These are phyloP conservation scores for Sporisorium iseilematis-ciliati DNA, from an alignment of 1,284 basidiomycete species.

Conservation along the genomic window DNA sequence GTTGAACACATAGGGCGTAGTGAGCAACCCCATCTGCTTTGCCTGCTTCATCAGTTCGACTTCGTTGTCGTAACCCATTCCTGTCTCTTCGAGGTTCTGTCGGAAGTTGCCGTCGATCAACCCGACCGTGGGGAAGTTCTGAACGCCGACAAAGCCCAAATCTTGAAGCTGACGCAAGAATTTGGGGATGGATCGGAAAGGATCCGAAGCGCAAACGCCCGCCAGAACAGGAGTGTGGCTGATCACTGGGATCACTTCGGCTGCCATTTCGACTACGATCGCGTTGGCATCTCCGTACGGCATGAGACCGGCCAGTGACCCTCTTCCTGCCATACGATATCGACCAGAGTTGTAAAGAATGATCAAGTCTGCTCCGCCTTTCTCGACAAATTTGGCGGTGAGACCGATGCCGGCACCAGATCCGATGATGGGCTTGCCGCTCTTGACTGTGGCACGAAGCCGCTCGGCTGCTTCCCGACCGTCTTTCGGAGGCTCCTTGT, in stretches of 20 bases:
- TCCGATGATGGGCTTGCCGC: conserved; percentile 45
- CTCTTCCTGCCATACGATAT: conserved; percentile 48
- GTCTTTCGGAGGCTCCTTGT: conserved; percentile 31
- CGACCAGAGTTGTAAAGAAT: conserved; percentile 51
- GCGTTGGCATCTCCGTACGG: conserved; percentile 53
- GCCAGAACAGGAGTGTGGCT: conserved; percentile 47
- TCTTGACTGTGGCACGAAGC: conserved; percentile 27
- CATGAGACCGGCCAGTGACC: conserved; percentile 46
- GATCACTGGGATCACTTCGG: conserved; percentile 44
- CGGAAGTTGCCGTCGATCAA: conserved; percentile 52
- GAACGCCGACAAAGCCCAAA: conserved; percentile 45
- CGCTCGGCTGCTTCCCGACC: conserved; percentile 38
- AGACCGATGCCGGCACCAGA: conserved; percentile 52
- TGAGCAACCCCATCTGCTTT: conserved; percentile 38
- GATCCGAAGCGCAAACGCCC: conserved; percentile 46
- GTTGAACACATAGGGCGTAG: conserved; percentile 50
- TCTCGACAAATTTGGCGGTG: conserved; percentile 47
- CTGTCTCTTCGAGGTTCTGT: conserved; percentile 50
- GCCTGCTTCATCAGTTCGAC: conserved; percentile 44
- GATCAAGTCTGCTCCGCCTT: conserved; percentile 49
- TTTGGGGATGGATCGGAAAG: conserved; percentile 46
- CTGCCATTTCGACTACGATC: conserved; percentile 47
- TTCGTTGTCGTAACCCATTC: conserved; percentile 48
- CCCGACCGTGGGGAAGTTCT: conserved; percentile 53
- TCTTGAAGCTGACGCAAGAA: conserved; percentile 47